These are phyloP conservation scores for Lipomyces spencermartinsiae DNA, from an alignment of 805 yeast genomes.

Conservation along the genomic window DNA sequence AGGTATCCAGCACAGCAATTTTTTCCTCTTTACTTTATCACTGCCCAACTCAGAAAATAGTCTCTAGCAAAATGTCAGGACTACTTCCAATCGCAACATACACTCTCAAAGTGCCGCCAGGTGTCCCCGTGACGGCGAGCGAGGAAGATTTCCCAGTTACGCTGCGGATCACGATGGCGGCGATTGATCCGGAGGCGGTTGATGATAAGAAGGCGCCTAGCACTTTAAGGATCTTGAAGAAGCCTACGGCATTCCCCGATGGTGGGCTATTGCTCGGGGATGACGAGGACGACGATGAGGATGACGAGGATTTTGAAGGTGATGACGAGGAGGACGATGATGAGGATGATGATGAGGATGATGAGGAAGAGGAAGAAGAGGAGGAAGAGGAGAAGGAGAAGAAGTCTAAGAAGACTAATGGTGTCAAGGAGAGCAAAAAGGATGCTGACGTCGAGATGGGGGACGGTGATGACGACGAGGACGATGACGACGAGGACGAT, in stretches of 20 bases:
- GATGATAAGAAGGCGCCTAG: conserved; percentile 74
- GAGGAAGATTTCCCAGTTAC: conserved; percentile 87
- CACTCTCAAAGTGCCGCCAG: conserved; percentile 85
- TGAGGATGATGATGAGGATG: conserved; percentile 48
- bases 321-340: conserved; percentile 43
- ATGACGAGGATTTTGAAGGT: conserved; percentile 45
- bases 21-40: neutral
- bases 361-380: conserved; percentile 47
- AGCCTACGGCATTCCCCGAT: conserved; percentile 50
- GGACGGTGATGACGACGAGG: conserved; percentile 50
- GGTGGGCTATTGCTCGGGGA: conserved; percentile 36
- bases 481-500: conserved; percentile 59
- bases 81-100: conserved; percentile 86
- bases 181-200: conserved; percentile 83
- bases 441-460: conserved; percentile 43
- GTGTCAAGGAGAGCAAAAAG: conserved; percentile 36
- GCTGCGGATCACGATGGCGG: conserved; percentile 87
- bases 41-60: neutral
- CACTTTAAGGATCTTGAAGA: conserved; percentile 86
- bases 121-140: conserved; percentile 84
- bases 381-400: conserved; percentile 53
- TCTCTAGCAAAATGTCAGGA: conserved; percentile 47
- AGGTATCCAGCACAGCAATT: neutral
- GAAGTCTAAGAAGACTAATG: conserved; percentile 52
- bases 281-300: conserved; percentile 45